Evolutionary conservation across 192 early-diverging fungal genomes (phyloP), one percentile per base, ranked within the genome.

Genomic region (Spinellus fusiger): DNA sequence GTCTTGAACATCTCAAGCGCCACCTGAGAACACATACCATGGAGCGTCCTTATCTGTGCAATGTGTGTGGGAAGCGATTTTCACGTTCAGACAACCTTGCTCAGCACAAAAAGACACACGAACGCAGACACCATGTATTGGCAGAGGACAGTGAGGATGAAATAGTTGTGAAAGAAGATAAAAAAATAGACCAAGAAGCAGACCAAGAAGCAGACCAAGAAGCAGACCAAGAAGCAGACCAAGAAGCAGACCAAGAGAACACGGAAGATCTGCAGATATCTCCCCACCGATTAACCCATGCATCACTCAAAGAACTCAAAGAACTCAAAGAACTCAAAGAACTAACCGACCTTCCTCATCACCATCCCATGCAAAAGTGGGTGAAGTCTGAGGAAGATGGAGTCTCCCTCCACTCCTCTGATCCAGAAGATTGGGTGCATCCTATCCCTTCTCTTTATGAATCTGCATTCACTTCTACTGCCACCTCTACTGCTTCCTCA

Each of bases 21-120:
- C 82, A 84, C 48, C 69, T 80, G 51, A 62, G 82, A 38, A 84
- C 82, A 2, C 82, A 84, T 62, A 84, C 82, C 1, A 71, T 81
- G 62, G 82, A 84, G 37, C 68, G 79, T 16, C 82, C 82, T 53
- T 84, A 84, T 62, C 68, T 75, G 6, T 84, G 82, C 58, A 59
- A 52, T 25, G 58, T 77, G 9, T 84, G 82, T 60, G 71, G 75
- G n/a, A 84, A 84, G 51, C 64, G 77, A 10, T 84, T 84, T 60
- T 84, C 82, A 26, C 59, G 82, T 47, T 77, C 75, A 4, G 82
- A 84, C 49, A 84, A 84, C 52, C 57, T 84, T 49, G 79, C 82
- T 40, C 79, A 80, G 37, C 82, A 84, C 70, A 73, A 76, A 49
- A 84, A 84, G 55, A 84, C 82, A 7, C 82, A 84, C 49, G 28